These are phyloP conservation scores for Phytophthora tentaculata DNA, from an alignment of 352 stramenopile genomes.

Conservation along the genomic window DNA sequence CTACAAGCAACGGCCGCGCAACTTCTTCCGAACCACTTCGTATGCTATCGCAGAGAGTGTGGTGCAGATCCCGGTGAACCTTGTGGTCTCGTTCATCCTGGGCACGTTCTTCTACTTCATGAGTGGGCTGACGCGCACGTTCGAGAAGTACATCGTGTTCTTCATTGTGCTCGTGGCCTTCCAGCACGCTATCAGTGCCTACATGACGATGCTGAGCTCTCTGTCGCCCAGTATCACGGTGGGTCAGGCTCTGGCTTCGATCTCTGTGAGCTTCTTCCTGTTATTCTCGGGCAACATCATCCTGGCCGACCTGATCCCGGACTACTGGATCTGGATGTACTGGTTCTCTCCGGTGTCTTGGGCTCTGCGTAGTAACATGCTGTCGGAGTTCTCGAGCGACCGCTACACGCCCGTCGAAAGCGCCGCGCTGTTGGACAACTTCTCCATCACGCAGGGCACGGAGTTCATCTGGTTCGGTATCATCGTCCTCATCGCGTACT, in stretches of 20 bases:
- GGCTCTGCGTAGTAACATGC: slow-evolving; percentile 58
- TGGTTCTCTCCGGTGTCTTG: slow-evolving; percentile 74
- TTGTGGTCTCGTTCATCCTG: slow-evolving; percentile 65
- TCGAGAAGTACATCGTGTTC: slow-evolving; percentile 81
- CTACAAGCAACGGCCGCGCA: slow-evolving; percentile 89
- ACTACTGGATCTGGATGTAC: slow-evolving; percentile 85
- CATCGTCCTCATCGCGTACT: slow-evolving; percentile 51
- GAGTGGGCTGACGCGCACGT: slow-evolving; percentile 71
- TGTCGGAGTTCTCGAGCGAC: slow-evolving; percentile 58
- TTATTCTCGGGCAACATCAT: slow-evolving; percentile 83
- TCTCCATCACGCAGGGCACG: slow-evolving; percentile 47
- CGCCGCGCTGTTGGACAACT: slow-evolving; percentile 28
- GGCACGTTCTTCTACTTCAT: slow-evolving; percentile 91
- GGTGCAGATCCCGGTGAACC: slow-evolving; percentile 65
- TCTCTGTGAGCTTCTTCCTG: slow-evolving; percentile 71
- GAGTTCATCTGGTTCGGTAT: slow-evolving; percentile 64
- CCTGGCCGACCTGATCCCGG: slow-evolving; percentile 60
- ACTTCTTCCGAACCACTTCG: slow-evolving; percentile 89
- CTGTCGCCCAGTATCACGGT: slow-evolving; percentile 63
- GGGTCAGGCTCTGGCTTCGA: slow-evolving; percentile 47
- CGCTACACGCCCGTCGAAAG: slow-evolving; percentile 32
- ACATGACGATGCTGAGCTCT: slow-evolving; percentile 68
- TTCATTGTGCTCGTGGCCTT: slow-evolving; percentile 80
- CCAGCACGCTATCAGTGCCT: slow-evolving; percentile 69
- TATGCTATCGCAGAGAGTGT: slow-evolving; percentile 78